A percentile compares a stretch with the other conserved stretches of the same genome.
Evolutionary conservation across 108 stramenopile species (phyloP).

Genomic region (Nitzschia sp.): DNA sequence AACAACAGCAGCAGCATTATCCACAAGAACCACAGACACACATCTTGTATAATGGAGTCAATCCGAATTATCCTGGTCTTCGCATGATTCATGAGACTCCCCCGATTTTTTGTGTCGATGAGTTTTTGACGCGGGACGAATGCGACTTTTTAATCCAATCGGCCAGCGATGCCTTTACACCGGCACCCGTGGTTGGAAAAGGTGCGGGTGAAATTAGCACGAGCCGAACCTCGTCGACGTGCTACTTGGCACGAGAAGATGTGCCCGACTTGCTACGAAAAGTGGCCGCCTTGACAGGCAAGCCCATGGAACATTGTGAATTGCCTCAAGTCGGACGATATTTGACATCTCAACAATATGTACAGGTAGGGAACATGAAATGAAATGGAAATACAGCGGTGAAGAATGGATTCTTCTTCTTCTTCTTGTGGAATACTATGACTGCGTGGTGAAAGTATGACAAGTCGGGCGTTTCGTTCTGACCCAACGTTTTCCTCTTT

Average conservation of each 20-base stretch:
- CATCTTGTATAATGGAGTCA: constrained; percentile 86
- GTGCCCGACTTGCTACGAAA: constrained; percentile 76
- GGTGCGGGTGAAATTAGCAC: constrained; percentile 74
- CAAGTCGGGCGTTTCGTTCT: too few relatives aligned
- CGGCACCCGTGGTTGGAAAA: constrained; percentile 86
- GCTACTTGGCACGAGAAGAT: constrained; percentile 87
- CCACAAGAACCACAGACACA: constrained; percentile 18
- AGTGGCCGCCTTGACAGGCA: constrained; percentile 72
- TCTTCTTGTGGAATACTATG: not conserved
- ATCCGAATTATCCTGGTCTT: constrained; percentile 79
- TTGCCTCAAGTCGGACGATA: constrained; percentile 94
- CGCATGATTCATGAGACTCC: constrained; percentile 66
- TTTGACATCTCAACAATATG: constrained; percentile 76
- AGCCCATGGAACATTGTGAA: constrained; percentile 86
- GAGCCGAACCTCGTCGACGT: constrained; percentile 76
- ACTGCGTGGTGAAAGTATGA: too few relatives aligned
- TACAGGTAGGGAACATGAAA: constrained; percentile 37
- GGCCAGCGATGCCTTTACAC: constrained; percentile 74
- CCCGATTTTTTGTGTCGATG: constrained; percentile 71
- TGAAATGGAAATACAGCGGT: not conserved
- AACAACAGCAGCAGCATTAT: not conserved
- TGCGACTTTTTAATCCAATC: constrained; percentile 76
- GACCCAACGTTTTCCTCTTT: not conserved
- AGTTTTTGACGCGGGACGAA: constrained; percentile 76
- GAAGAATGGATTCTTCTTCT: not conserved